Evolutionary conservation across 768 basidiomycete species (phyloP).

Genomic region (Mrakia blollopis): DNA sequence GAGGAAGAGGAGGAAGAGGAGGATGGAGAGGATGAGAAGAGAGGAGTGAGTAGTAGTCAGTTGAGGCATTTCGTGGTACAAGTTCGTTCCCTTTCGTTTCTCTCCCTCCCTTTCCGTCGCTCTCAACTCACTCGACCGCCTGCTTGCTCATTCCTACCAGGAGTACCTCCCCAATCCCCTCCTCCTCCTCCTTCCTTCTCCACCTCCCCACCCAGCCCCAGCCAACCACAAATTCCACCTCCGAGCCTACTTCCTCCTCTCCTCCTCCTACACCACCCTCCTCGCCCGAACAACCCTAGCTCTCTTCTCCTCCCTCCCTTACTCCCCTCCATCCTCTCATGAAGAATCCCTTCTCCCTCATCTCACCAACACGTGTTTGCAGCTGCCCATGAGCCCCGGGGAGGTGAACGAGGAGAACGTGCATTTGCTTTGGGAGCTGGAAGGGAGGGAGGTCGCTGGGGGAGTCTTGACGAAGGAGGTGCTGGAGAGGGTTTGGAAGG

Average conservation of each 20-base stretch:
- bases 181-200: slow-evolving; percentile 65
- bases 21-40: slow-evolving; percentile 45
- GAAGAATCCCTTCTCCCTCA: slow-evolving; percentile 57
- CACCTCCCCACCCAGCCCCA: slow-evolving; percentile 58
- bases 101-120: neutral
- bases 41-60: slow-evolving; percentile 70
- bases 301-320: slow-evolving; percentile 75
- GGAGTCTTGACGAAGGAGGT: slow-evolving; percentile 45
- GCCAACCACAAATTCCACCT: slow-evolving; percentile 72
- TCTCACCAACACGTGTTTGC: slow-evolving; percentile 88
- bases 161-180: slow-evolving; percentile 78
- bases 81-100: slow-evolving; percentile 49
- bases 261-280: slow-evolving; percentile 71
- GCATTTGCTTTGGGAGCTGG: slow-evolving; percentile 70
- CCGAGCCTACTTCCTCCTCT: slow-evolving; percentile 62
- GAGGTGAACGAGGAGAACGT: slow-evolving; percentile 49
- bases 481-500: slow-evolving; percentile 54
- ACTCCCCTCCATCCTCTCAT: slow-evolving; percentile 49
- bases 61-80: slow-evolving; percentile 94
- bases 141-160: slow-evolving; percentile 48
- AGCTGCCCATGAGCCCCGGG: slow-evolving; percentile 44
- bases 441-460: slow-evolving; percentile 50
- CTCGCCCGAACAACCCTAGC: slow-evolving; percentile 78
- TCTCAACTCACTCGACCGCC: neutral
- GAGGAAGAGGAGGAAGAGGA: slow-evolving; percentile 33